Percentiles rank a stretch among this genome's conserved stretches.
Conservation (phyloP, 2,329 filamentous ascomycete species). For the Fusarium nygamai region DNA sequence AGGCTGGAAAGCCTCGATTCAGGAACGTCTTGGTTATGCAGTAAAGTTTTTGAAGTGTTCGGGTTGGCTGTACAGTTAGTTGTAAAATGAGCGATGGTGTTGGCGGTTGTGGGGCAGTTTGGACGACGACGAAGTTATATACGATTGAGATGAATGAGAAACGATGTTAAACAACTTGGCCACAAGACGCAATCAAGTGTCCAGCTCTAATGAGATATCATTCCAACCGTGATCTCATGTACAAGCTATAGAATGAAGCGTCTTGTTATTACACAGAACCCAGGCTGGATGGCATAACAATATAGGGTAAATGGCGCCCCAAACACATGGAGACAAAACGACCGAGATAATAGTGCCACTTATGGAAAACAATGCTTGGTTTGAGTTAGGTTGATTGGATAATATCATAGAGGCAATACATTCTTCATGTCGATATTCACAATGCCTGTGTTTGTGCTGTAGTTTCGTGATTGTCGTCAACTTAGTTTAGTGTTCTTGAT, state of each 20-base stretch:
- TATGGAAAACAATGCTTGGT: too few relatives aligned
- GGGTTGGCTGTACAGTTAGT: background rate
- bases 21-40: slow-evolving; percentile 53
- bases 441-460: background rate
- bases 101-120: background rate
- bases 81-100: background rate
- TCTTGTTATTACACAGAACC: background rate
- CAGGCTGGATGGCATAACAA: background rate
- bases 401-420: rapidly evolving
- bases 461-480: too few relatives aligned
- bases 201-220: rapidly evolving
- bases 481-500: rapidly evolving
- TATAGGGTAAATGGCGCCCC: background rate
- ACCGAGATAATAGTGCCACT: background rate
- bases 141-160: background rate
- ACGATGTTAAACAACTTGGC: background rate
- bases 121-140: background rate
- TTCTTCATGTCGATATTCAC: rapidly evolving
- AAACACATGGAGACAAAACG: too few relatives aligned
- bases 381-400: rapidly evolving
- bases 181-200: background rate
- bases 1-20: slow-evolving; percentile 56
- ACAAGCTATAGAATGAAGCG: background rate
- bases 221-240: background rate
- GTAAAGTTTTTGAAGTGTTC: background rate